A percentile compares a stretch with the other conserved stretches of the same genome.
phyloP scores from a whole-genome alignment of 257 asterid species.

The Primulina eburnea region DNA sequence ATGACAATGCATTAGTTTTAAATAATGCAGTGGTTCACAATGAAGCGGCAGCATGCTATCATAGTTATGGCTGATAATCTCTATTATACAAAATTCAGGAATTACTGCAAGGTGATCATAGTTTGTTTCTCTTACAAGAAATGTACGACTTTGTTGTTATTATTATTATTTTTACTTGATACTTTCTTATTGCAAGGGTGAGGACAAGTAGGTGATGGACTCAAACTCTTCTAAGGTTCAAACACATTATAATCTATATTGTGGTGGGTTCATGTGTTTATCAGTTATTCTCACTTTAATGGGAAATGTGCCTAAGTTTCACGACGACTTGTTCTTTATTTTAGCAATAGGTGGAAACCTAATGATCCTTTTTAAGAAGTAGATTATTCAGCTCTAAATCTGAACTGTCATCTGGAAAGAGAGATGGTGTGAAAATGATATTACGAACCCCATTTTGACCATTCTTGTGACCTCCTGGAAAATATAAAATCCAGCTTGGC shows the following conservation, averaged over 20 bases:
- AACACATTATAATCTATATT: not conserved
- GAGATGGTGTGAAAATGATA: not conserved
- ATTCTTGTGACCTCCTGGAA: not conserved
- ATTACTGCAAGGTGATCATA: slow-evolving; percentile 56
- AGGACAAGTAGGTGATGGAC: slow-evolving; percentile 5
- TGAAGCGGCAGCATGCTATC: slow-evolving; percentile 75
- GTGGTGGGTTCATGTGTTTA: slow-evolving; percentile 4
- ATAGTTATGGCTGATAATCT: slow-evolving; percentile 57
- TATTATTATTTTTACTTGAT: slow-evolving; percentile 13
- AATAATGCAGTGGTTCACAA: slow-evolving; percentile 69
- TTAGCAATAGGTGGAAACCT: not conserved
- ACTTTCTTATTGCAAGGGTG: not conserved
- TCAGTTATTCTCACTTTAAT: not conserved
- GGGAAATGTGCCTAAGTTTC: slow-evolving; percentile 11
- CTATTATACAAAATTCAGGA: slow-evolving; percentile 60
- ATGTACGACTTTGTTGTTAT: slow-evolving; percentile 32
- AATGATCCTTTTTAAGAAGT: not conserved
- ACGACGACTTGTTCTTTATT: not conserved
- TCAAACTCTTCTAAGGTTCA: slow-evolving; percentile 8
- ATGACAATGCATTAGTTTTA: slow-evolving; percentile 21
- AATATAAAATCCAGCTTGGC: not conserved
- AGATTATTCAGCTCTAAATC: not conserved
- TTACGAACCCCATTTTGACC: not conserved
- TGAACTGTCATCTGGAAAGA: not conserved
- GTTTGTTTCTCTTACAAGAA: not conserved